A percentile compares a stretch with the other conserved stretches of the same genome.
Conservation (phyloP, 179 eudicot genomes). For the Patellifolia procumbens region DNA sequence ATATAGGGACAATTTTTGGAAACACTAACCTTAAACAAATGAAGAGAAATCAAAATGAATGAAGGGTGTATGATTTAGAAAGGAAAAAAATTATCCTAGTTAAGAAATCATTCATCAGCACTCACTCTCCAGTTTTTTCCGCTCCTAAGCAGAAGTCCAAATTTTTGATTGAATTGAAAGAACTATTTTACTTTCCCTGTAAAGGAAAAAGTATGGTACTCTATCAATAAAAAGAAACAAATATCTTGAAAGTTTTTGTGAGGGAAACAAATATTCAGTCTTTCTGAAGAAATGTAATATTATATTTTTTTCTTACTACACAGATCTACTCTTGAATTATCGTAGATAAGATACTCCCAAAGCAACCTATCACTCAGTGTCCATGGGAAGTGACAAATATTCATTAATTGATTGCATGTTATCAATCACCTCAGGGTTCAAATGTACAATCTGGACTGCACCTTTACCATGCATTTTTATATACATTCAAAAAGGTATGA, state of each 20-base stretch:
- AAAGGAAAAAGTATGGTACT: neutral
- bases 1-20: too few species aligned
- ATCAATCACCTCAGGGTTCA: neutral
- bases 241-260: neutral
- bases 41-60: too few species aligned
- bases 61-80: too few species aligned
- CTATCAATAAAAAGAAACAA: neutral
- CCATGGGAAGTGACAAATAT: too few species aligned
- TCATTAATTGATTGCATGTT: neutral
- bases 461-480: neutral
- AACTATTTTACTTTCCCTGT: neutral
- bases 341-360: neutral
- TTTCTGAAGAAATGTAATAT: too few species aligned
- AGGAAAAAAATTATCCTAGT: too few species aligned
- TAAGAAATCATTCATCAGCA: too few species aligned
- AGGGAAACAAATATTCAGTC: too few species aligned
- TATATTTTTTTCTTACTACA: too few species aligned
- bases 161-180: neutral
- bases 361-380: neutral
- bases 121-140: neutral
- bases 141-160: neutral
- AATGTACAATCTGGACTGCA: neutral
- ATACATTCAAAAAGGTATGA: neutral
- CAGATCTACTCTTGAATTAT: too few species aligned
- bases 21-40: too few species aligned